Conservation (phyloP, 371 early-diverging fungal species). For the Mortierella sp. region DNA sequence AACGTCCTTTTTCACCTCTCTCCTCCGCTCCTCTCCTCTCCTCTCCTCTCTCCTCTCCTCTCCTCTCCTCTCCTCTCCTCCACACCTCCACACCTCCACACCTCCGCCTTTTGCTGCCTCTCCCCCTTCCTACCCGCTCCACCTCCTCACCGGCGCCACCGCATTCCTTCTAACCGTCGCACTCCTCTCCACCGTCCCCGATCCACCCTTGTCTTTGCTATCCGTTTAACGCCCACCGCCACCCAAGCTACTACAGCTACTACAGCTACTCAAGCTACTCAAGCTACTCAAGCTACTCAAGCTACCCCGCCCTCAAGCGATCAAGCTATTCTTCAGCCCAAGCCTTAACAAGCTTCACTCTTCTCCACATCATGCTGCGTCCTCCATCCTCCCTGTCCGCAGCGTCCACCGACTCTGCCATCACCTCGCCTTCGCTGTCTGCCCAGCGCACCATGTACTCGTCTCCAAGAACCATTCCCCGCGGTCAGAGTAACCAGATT, state of each 20-base stretch:
- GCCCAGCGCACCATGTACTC: conserved; percentile 15
- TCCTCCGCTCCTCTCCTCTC: background rate
- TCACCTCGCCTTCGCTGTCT: conserved; percentile 9
- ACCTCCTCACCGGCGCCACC: no score
- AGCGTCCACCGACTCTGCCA: background rate
- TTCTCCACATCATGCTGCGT: no score
- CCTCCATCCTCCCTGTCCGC: no score
- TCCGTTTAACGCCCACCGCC: no score
- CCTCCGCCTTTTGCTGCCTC: background rate
- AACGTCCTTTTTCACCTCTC: background rate
- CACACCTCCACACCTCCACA: background rate
- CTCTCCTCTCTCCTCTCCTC: background rate
- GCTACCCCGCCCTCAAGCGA: no score
- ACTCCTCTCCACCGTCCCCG: no score
- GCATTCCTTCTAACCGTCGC: no score
- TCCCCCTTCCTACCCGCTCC: background rate
- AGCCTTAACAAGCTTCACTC: no score
- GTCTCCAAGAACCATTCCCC: conserved; percentile 15
- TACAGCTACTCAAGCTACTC: no score
- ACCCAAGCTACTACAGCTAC: no score
- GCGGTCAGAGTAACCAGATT: conserved; percentile 15
- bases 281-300: no score
- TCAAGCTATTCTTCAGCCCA: conserved; percentile 18
- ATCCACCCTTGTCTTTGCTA: no score
- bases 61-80: background rate